Conservation (phyloP, 108 stramenopile species). For the Phaeodactylum tricornutum region DNA sequence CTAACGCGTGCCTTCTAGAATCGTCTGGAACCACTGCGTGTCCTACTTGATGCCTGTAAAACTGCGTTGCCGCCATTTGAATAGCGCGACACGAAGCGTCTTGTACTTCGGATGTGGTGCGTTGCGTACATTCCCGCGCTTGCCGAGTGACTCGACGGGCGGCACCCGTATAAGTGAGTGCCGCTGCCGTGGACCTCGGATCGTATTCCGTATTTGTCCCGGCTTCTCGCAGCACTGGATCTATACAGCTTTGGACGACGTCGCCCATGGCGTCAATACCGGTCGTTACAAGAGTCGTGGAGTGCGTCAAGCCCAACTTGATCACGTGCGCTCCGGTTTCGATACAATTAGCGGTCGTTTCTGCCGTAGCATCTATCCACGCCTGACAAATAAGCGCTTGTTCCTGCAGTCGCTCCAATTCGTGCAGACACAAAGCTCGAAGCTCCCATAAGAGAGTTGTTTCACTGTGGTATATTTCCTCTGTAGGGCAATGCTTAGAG, state of each 20-base stretch:
- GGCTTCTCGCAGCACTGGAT: slow-evolving; percentile 7
- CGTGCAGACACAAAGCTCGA: slow-evolving; percentile 13
- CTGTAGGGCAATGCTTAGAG: no score
- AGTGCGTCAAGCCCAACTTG: slow-evolving; percentile 17
- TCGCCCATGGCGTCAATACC: slow-evolving; percentile 13
- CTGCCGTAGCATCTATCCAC: slow-evolving; percentile 13
- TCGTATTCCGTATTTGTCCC: slow-evolving; percentile 1
- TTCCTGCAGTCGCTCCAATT: slow-evolving; percentile 9
- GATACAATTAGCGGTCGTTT: slow-evolving; percentile 14
- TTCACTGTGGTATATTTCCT: not conserved
- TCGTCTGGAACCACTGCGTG: slow-evolving; percentile 6
- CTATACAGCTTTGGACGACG: slow-evolving; percentile 8
- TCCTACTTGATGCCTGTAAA: slow-evolving; percentile 7
- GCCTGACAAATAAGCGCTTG: slow-evolving; percentile 2
- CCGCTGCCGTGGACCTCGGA: slow-evolving; percentile 8
- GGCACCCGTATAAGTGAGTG: slow-evolving; percentile 15
- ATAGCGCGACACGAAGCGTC: slow-evolving; percentile 7
- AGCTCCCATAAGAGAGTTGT: slow-evolving; percentile 16
- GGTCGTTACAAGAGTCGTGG: slow-evolving; percentile 3
- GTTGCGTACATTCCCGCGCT: no score
- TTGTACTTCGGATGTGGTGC: no score
- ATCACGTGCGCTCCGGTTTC: slow-evolving; percentile 19
- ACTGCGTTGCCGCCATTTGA: slow-evolving; percentile 7
- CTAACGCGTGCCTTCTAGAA: slow-evolving; percentile 15
- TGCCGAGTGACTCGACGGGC: no score